A percentile compares a stretch with the other conserved stretches of the same genome.
Conservation (phyloP, 2,329 filamentous ascomycete species). For the Alternaria brassicae region DNA sequence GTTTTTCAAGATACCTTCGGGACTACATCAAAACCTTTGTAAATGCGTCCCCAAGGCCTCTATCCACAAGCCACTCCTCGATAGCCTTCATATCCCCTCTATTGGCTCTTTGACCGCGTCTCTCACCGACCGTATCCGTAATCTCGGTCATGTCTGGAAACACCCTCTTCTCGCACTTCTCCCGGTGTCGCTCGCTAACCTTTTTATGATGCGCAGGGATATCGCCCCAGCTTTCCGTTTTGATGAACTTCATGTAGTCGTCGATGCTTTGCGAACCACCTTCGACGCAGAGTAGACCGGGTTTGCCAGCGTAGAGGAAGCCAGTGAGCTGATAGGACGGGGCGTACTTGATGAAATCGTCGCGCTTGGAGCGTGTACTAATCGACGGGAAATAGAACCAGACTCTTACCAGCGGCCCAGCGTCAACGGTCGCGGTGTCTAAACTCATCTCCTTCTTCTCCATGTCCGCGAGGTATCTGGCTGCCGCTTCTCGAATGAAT, state of each 20-base stretch:
- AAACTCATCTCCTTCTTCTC: not conserved
- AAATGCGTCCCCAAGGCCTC: slow-evolving; percentile 56
- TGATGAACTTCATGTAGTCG: slow-evolving; percentile 68
- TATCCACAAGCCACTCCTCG: slow-evolving; percentile 58
- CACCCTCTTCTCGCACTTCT: slow-evolving; percentile 51
- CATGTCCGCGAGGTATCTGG: slow-evolving; percentile 5
- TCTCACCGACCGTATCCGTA: slow-evolving; percentile 59
- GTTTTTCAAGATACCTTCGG: not conserved
- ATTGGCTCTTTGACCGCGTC: slow-evolving; percentile 59
- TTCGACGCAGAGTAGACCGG: slow-evolving; percentile 62
- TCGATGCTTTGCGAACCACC: slow-evolving; percentile 59
- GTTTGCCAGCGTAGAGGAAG: slow-evolving; percentile 67
- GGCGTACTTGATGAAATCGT: slow-evolving; percentile 64
- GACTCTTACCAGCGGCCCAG: slow-evolving; percentile 55
- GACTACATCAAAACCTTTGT: slow-evolving; percentile 50
- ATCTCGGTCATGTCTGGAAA: slow-evolving; percentile 66
- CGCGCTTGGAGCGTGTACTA: slow-evolving; percentile 64
- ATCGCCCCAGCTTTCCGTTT: slow-evolving; percentile 69
- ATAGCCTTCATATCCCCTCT: slow-evolving; percentile 62
- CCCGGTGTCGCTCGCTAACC: slow-evolving; percentile 63
- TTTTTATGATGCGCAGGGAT: slow-evolving; percentile 69
- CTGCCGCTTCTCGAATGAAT: slow-evolving; percentile 28
- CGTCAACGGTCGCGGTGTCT: not conserved
- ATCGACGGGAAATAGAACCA: slow-evolving; percentile 72
- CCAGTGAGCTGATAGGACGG: slow-evolving; percentile 63